Conservation (phyloP, 495 filamentous ascomycete species). For the Lasiosphaeriaceae sp. region DNA sequence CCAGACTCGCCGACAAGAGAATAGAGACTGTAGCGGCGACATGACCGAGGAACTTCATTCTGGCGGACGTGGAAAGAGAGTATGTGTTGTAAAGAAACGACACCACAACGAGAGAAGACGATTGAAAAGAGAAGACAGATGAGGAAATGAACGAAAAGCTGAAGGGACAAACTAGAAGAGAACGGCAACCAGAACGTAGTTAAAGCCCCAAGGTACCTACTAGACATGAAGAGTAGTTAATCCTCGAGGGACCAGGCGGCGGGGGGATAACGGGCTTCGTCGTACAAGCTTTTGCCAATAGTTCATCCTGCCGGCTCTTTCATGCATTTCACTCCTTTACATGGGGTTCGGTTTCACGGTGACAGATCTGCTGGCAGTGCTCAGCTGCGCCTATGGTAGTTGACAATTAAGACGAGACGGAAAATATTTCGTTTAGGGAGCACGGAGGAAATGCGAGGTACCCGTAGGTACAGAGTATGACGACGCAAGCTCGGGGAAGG, state of each 20-base stretch:
- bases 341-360: neutral
- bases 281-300: slow-evolving; percentile 15
- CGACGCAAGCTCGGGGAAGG: neutral
- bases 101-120: too few species aligned
- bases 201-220: neutral
- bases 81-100: neutral
- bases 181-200: neutral
- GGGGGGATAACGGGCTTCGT: slow-evolving; percentile 3
- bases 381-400: neutral
- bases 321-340: neutral
- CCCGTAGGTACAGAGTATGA: neutral
- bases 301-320: neutral
- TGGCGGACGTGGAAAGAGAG: slow-evolving; percentile 1
- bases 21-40: slow-evolving; percentile 25
- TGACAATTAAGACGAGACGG: slow-evolving; percentile 2
- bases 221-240: neutral
- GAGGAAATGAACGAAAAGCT: neutral
- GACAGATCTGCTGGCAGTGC: neutral
- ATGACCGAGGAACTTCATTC: slow-evolving; percentile 23
- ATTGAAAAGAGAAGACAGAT: too few species aligned
- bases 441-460: neutral
- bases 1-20: slow-evolving; percentile 23
- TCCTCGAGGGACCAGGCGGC: neutral
- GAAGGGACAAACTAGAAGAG: neutral
- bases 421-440: neutral